Evolutionary conservation across 805 yeast genomes (phyloP).

Genomic region (Myxozyma kluyveri): DNA sequence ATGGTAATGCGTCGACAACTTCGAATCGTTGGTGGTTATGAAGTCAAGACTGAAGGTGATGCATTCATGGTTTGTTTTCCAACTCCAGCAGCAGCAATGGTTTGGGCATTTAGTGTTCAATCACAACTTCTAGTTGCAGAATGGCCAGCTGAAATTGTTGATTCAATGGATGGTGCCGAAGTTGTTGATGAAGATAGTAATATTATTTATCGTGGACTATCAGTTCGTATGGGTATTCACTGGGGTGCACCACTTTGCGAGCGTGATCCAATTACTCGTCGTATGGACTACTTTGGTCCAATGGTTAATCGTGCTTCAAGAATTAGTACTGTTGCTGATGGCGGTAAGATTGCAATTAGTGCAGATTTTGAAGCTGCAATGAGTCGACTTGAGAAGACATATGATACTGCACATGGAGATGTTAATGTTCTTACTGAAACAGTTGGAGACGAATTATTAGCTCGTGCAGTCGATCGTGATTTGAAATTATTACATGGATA

Average conservation of each 20-base stretch:
- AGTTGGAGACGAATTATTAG: conserved; percentile 41
- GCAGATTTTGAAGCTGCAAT: conserved; percentile 76
- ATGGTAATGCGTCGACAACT: conserved; percentile 90
- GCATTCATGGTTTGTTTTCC: conserved; percentile 98
- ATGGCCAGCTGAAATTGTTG: conserved; percentile 93
- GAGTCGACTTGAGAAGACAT: conserved; percentile 52
- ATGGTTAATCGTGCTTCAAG: conserved; percentile 96
- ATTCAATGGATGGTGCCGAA: conserved; percentile 79
- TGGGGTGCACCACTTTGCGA: conserved; percentile 99
- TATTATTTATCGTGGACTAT: conserved; percentile 76
- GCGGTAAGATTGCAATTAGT: conserved; percentile 93
- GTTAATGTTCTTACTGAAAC: conserved; percentile 2
- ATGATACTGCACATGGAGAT: conserved; percentile 40
- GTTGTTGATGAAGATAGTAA: conserved; percentile 59
- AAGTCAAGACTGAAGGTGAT: conserved; percentile 98
- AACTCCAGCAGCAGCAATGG: conserved; percentile 79
- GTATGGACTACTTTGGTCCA: conserved; percentile 99
- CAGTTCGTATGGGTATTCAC: conserved; percentile 97
- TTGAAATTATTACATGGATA: conserved; percentile 59
- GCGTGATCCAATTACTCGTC: conserved; percentile 85
- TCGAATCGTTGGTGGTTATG: conserved; percentile 93
- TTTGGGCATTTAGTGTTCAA: conserved; percentile 95
- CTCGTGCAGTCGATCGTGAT: conserved; percentile 63
- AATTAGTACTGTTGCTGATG: conserved; percentile 91
- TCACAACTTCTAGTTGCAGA: conserved; percentile 76